Evolutionary conservation across 768 basidiomycete genomes (phyloP), one percentile per base, ranked within the genome.

Genomic region (Rhodotorula graminis): DNA sequence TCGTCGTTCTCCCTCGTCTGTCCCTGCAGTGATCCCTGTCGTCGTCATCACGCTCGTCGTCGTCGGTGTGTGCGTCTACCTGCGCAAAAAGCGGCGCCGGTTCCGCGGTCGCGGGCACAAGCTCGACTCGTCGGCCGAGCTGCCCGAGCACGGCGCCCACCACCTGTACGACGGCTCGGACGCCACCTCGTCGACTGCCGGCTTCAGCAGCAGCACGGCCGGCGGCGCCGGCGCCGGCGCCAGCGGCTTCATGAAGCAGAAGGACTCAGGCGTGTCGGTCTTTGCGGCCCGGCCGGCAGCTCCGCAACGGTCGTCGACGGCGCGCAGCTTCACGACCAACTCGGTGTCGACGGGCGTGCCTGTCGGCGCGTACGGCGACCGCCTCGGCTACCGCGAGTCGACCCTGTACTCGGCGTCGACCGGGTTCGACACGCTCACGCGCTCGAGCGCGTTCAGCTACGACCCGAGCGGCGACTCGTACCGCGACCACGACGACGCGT

Each of bases 321-420:
- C 16, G 11, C 49, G 56, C 8, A 75, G 73, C 56, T 69, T 71
- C 55, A 46, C 64, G 19, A 75, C 73, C 15, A 75, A 75, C 55
- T 75, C 73, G 46, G 70, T 71, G 12, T 75, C 73, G 55, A 68
- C 73, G 15, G 61, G 46, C 31, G 14, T 40, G 46, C 60, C 52
- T 19, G 31, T 31, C 46, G 44, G 23, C 3, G 29, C 21, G 29
- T 67, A 9, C 9, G 37, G 37, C 37, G 37, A n/a, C n/a, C n/a
- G 37, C 44, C 6, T 9, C 44, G 14, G 21, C 63, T 9, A 2
- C 57, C 55, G 29, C 18, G 63, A 59, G 33, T 61, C 42, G 29
- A 55, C 66, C 8, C 46, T 57, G 18, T 71, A 55, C 16, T 52
- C 65, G 18, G 53, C 64, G 37, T 64, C 72, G 33, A 44, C 62